Evolutionary conservation across 129 eudicot species (phyloP).

Genomic region (Cynara cardunculus): DNA sequence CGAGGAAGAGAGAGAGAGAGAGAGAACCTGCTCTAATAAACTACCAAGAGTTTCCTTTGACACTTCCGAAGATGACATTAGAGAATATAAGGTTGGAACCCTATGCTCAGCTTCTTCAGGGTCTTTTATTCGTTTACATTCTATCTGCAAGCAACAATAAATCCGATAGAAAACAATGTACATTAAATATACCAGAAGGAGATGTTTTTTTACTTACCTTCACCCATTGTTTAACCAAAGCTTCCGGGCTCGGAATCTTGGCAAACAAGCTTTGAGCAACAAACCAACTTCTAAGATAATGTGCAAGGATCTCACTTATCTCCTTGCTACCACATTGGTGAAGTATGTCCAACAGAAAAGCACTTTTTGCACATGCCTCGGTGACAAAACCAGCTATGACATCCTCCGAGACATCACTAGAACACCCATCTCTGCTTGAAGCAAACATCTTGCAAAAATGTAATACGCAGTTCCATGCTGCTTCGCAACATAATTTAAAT

Average conservation of each 20-base stretch:
- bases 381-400: conserved; percentile 40
- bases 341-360: conserved; percentile 69
- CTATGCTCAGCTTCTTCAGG: conserved; percentile 25
- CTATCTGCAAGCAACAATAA: conserved; percentile 48
- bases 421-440: conserved; percentile 34
- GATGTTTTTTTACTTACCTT: conserved; percentile 55
- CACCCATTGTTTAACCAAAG: conserved; percentile 76
- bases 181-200: not conserved
- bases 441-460: conserved; percentile 35
- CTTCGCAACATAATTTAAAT: conserved; percentile 60
- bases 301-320: conserved; percentile 32
- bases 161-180: conserved; percentile 14
- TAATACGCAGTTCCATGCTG: conserved; percentile 66
- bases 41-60: conserved; percentile 49
- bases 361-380: conserved; percentile 56
- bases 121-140: conserved; percentile 39
- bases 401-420: conserved; percentile 45
- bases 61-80: conserved; percentile 44
- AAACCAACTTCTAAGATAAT: conserved; percentile 67
- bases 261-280: conserved; percentile 52
- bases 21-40: conserved; percentile 75
- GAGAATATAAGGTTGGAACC: conserved; percentile 43
- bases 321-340: conserved; percentile 43
- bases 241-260: conserved; percentile 50
- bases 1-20: not conserved